These are phyloP conservation scores for Cubamyces lactineus DNA, from an alignment of 768 basidiomycete genomes.

Conservation along the genomic window DNA sequence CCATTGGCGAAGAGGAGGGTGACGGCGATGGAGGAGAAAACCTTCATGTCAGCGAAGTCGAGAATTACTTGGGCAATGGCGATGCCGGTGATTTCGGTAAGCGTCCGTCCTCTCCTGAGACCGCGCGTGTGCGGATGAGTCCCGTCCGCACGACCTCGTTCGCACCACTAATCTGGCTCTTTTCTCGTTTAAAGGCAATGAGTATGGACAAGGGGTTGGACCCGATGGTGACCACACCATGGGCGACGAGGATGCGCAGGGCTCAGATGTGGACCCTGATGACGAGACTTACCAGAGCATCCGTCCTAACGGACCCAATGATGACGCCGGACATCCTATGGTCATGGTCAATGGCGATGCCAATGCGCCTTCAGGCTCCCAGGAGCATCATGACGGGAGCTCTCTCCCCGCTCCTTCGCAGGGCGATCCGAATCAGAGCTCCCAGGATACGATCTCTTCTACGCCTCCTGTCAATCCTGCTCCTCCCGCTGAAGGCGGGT, in stretches of 20 bases:
- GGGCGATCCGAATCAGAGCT: constrained; percentile 12
- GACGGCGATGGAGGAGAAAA: constrained; percentile 29
- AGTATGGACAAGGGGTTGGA: constrained; percentile 41
- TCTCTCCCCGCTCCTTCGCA: constrained; percentile 5
- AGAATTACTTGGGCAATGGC: constrained; percentile 29
- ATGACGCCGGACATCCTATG: constrained; percentile 18
- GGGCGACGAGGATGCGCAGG: constrained; percentile 31
- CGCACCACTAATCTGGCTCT: constrained; percentile 60
- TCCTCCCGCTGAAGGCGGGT: constrained; percentile 35
- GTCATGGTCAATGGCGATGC: constrained; percentile 20
- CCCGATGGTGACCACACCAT: constrained; percentile 26
- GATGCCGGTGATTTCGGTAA: constrained; percentile 39
- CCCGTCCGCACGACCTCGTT: constrained; percentile 41
- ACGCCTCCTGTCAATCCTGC: constrained; percentile 31
- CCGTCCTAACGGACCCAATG: constrained; percentile 17
- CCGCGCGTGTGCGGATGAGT: constrained; percentile 35
- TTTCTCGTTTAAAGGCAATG: constrained; percentile 55
- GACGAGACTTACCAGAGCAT: constrained; percentile 24
- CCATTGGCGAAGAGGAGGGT: constrained; percentile 60
- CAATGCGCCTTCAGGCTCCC: constrained; percentile 21
- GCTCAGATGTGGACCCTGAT: constrained; percentile 25
- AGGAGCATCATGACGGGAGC: constrained; percentile 17
- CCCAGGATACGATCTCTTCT: constrained; percentile 28
- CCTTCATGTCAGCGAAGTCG: constrained; percentile 26
- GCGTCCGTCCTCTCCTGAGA: constrained; percentile 30